Evolutionary conservation across 306 rosid species (phyloP).

Genomic region (Cicer cuneatum): DNA sequence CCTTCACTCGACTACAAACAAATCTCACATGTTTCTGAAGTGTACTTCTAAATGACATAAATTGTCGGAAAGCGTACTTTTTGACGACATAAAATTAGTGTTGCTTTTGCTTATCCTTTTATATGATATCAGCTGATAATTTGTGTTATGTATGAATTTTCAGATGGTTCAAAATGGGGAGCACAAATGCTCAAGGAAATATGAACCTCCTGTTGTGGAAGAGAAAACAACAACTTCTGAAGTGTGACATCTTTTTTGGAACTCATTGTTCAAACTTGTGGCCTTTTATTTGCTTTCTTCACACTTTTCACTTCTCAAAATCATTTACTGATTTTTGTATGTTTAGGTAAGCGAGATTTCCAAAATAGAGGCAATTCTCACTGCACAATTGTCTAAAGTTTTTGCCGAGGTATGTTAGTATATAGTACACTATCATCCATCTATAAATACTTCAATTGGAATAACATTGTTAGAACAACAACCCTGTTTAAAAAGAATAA

Average conservation of each 20-base stretch:
- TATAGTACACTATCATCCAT: not conserved
- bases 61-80: not conserved
- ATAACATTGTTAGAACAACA: no score
- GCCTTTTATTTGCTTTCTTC: constrained; percentile 5
- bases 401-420: constrained; percentile 46
- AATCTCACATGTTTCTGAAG: not conserved
- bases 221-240: constrained; percentile 58
- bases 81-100: not conserved
- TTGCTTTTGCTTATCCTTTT: not conserved
- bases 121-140: constrained; percentile 2
- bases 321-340: constrained; percentile 12
- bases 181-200: constrained; percentile 65
- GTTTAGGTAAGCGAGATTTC: constrained; percentile 40
- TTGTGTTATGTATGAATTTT: constrained; percentile 42
- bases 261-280: constrained; percentile 39
- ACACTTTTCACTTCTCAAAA: constrained; percentile 8
- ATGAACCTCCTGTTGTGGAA: constrained; percentile 40
- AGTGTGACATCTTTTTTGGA: constrained; percentile 40
- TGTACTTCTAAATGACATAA: not conserved
- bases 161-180: constrained; percentile 89
- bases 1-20: not conserved
- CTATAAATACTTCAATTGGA: no score
- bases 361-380: constrained; percentile 33
- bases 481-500: no score
- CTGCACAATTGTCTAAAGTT: constrained; percentile 40